Evolutionary conservation across 208 protist species (phyloP), one percentile per base, ranked within the genome.

Genomic region (Acanthamoeba culbertsoni): DNA sequence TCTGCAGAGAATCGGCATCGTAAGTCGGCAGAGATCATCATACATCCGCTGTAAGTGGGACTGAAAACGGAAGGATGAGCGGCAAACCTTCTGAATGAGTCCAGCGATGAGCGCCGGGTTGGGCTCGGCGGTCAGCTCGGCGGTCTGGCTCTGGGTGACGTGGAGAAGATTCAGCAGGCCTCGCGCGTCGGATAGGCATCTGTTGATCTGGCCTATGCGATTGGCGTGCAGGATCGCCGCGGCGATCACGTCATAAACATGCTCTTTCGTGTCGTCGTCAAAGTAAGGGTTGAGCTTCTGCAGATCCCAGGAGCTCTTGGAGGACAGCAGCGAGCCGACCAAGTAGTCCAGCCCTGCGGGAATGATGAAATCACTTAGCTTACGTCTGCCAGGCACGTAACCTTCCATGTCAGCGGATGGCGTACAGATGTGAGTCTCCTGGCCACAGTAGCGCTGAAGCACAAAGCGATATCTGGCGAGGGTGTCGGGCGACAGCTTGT

Each of bases 241-340:
- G 0, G 88, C 65, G 53, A 93, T 82, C 10, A 93, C 62, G 53
- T 93, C 88, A 86, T 62, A 82, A 18, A 94, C 59, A 33, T 91
- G 93, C 42, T 89, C 65, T 14, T 46, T 91, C 53, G 91, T 59
- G 45, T 23, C 33, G 26, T 94, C 33, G 18, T 77, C 84, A 16
- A 94, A 89, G 59, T 92, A 94, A 6, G 93, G 93, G 45, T 94
- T 94, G 37, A 90, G 73, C 79, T 92, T 94, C 26, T 89, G 68
- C 37, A 94, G 45, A 35, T 94, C 93, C 71, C 65, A 82, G 48
- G 35, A 53, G 37, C 79, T 84, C 45, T 46, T 90, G 18, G 93
- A 94, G 28, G 93, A 94, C 8, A 94, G 79, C 51, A 94, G 59
- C 51, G 93, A 62, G 28, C 84, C 93, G 2, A 94, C 93, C 93